Base-by-base conservation (phyloP, 257 asterid genomes). In the Solanum neorickii region DNA sequence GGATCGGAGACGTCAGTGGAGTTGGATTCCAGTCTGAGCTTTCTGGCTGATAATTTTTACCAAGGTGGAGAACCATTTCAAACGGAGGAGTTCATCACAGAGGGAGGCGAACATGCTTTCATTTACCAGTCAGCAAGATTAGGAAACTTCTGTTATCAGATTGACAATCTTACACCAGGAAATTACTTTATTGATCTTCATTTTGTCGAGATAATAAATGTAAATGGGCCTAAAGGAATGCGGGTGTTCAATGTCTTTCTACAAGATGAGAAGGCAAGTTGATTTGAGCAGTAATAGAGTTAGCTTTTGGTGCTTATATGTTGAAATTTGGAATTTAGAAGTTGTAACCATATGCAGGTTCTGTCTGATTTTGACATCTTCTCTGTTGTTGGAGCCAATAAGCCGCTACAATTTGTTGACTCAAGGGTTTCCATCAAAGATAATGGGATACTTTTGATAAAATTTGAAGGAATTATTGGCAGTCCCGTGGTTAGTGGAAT, bases 401-500 rank as follows among this genome's bases (percentile, higher is more conserved):
- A 92, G 87, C 98, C 99, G 41, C 91, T 97, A 92, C 99, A 95
- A 89, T 87, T 95, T 83, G 92, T 95, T 82, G 98, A 91, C 88
- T 89, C 94, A 78, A 92, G 94, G 90, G 94, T 94, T 88, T 90
- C 92, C 42, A 83, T 96, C 44, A 95, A 93, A 91, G 98, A 93
- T 83, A 93, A 92, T 84, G 96, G 95, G 65, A 70, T 88, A 59
- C 93, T 96, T 84, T 88, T 87, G 77, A 88, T 97, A 83, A 93
- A 93, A 88, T 97, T 96, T 90, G 99, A 96, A 89, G 98, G 98
- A 76, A 73, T 93, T 66, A 89, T 69, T 87, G 99, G 99, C 70
- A 94, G 95, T 85, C 99, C 99, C 15, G 84, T 92, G 78, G 95
- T 97, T 85, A 97, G 99, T 92, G 99, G 98, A 76, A 94, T 97